These are phyloP conservation scores for Aspergillus quadrilineatus DNA, from an alignment of 2,329 filamentous ascomycete species.

Conservation along the genomic window DNA sequence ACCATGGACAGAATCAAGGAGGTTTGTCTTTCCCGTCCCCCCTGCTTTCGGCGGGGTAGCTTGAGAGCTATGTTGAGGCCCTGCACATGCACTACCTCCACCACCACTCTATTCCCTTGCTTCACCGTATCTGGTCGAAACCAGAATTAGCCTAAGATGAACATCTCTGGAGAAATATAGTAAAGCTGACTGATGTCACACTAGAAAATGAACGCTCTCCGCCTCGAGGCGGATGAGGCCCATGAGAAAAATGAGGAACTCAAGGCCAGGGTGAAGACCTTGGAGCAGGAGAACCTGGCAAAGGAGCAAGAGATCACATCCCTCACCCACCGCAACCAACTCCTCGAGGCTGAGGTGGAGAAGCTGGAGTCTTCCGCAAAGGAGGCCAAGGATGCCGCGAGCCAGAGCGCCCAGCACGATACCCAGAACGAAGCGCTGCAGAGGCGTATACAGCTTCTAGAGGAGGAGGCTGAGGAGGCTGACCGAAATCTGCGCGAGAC, in stretches of 20 bases:
- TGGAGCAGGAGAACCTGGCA: conserved; percentile 91
- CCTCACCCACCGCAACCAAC: conserved; percentile 88
- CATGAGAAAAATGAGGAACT: conserved; percentile 81
- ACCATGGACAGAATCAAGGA: conserved; percentile 88
- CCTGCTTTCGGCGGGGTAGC: conserved; percentile 43
- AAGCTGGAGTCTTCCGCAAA: conserved; percentile 83
- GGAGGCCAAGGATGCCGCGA: conserved; percentile 82
- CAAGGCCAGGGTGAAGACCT: conserved; percentile 77
- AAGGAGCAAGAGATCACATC: conserved; percentile 99
- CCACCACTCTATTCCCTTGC: conserved; percentile 13
- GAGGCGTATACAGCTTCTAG: conserved; percentile 89
- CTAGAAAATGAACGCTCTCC: conserved; percentile 93
- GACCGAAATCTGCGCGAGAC: conserved; percentile 95
- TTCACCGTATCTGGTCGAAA: conserved; percentile 8
- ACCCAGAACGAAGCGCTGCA: conserved; percentile 89
- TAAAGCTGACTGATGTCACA: conserved; percentile 17
- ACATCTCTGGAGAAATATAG: not conserved
- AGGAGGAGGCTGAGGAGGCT: conserved; percentile 95
- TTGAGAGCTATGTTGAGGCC: conserved; percentile 29
- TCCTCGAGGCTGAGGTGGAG: conserved; percentile 87
- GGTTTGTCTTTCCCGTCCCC: conserved; percentile 55
- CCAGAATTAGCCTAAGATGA: not conserved
- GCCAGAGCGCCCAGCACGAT: conserved; percentile 77
- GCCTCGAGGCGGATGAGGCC: conserved; percentile 87
- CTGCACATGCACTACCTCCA: conserved; percentile 22